A percentile compares a stretch with the other conserved stretches of the same genome.
Evolutionary conservation across 495 filamentous ascomycete genomes (phyloP).

Genomic region (Parmelia sp.): DNA sequence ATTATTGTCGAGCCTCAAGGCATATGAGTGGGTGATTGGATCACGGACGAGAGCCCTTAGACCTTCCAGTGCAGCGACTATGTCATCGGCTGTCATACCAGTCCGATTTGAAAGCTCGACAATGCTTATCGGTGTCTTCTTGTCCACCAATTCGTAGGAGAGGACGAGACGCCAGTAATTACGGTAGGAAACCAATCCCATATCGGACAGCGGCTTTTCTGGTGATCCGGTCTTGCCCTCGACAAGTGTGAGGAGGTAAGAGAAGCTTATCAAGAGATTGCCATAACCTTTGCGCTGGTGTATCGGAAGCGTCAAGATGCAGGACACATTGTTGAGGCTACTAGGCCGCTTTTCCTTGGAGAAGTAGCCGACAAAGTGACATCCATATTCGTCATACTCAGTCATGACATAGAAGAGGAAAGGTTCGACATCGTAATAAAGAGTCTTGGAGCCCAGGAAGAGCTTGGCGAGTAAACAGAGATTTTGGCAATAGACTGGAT

Average conservation of each 20-base stretch:
- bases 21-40: constrained; percentile 80
- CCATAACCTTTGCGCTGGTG: constrained; percentile 97
- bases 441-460: constrained; percentile 92
- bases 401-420: constrained; percentile 99
- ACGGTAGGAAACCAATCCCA: constrained; percentile 93
- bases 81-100: constrained; percentile 93
- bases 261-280: constrained; percentile 94
- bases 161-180: constrained; percentile 92
- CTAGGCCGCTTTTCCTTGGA: constrained; percentile 98
- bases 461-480: constrained; percentile 92
- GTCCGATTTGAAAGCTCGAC: constrained; percentile 80
- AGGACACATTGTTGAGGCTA: constrained; percentile 93
- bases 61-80: constrained; percentile 85
- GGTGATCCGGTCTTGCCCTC: constrained; percentile 94
- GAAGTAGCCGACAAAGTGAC: constrained; percentile 98
- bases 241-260: constrained; percentile 86
- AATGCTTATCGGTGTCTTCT: constrained; percentile 63
- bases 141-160: constrained; percentile 68
- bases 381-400: constrained; percentile 86
- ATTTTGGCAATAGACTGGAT: constrained; percentile 96
- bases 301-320: constrained; percentile 90
- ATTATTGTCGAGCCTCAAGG: constrained; percentile 72
- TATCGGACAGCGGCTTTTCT: constrained; percentile 95
- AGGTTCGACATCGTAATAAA: constrained; percentile 98
- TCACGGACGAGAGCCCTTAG: constrained; percentile 83